phyloP scores from a whole-genome alignment of 2,329 filamentous ascomycete species.

The Orbilia blumenaviensis region DNA sequence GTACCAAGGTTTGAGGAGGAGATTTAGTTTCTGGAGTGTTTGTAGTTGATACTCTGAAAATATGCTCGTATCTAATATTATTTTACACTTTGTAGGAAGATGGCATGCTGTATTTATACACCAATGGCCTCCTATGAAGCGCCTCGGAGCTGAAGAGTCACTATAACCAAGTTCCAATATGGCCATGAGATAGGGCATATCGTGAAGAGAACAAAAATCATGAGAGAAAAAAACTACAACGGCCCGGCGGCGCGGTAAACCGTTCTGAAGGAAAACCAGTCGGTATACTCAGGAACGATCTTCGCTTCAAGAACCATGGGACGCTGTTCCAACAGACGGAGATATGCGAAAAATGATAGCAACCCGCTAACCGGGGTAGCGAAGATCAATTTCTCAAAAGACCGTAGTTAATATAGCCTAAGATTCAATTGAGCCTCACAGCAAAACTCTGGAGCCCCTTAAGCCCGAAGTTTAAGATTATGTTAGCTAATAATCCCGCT shows the following conservation, averaged over 20 bases:
- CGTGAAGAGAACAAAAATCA: not conserved
- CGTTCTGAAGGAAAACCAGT: not conserved
- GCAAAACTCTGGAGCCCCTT: not conserved
- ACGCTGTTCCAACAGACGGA: not conserved
- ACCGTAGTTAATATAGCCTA: slow-evolving; percentile 13
- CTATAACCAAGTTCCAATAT: too few species aligned
- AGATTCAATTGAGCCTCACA: not conserved
- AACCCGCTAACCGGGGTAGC: not conserved
- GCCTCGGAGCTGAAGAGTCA: too few species aligned
- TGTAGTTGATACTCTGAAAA: not conserved
- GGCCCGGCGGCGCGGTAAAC: slow-evolving; percentile 35
- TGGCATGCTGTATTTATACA: too few species aligned
- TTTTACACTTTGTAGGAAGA: too few species aligned
- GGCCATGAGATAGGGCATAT: not conserved
- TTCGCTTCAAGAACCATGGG: not conserved
- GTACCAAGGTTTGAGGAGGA: not conserved
- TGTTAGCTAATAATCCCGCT: not conserved
- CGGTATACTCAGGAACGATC: not conserved
- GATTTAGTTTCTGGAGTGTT: too few species aligned
- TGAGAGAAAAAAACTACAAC: not conserved
- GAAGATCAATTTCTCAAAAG: not conserved
- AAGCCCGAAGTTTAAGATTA: not conserved
- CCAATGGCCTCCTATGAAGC: too few species aligned
- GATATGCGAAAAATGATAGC: not conserved
- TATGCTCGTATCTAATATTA: too few species aligned